Evolutionary conservation across 768 basidiomycete species (phyloP), one percentile per base, ranked within the genome.

Genomic region (Chalciporus sphaerocephalus): DNA sequence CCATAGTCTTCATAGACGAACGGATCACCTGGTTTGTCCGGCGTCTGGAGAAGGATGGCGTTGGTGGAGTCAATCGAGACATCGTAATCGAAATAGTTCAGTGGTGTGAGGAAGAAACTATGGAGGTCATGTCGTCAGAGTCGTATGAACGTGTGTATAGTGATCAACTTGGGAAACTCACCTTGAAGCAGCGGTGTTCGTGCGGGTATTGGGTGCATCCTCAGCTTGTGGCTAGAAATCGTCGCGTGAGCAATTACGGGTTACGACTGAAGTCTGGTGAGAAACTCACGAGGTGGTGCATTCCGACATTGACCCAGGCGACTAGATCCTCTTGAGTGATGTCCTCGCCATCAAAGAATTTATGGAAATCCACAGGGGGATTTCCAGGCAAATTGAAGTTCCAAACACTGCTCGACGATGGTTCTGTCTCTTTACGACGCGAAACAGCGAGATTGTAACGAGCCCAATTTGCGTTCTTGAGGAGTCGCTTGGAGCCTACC

Each of bases 61-160:
- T 81, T 80, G 47, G 61, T 62, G 13, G 73, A 72, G 41, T 82
- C 80, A 64, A 82, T 72, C 11, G 81, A 79, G 42, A 80, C 67
- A 55, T 85, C 81, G 40, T 70, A 67, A 56, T 84, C 81, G 60
- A 81, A 80, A 68, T 76, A 84, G 61, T 84, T 84, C 52, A 82
- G 69, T 4, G 81, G 83, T 0, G 77, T 74, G 12, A 85, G 59
- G 46, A 80, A 66, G 58, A 84, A 79, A 53, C 79, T 80, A 39
- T 9, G 0, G 38, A 30, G 38, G 33, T 30, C 21, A 6, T 25
- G 17, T 24, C 30, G 15, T 32, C 30, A 32, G 30, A n/a, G 9
- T 11, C 28, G 10, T 11, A 28, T 28, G 8, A 2, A 5, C n/a
- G n/a, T n/a, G 6, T 5, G 30, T n/a, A 32, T 5, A 32, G 5